Evolutionary conservation across 495 filamentous ascomycete species (phyloP).

Genomic region (Xylaria venustula): DNA sequence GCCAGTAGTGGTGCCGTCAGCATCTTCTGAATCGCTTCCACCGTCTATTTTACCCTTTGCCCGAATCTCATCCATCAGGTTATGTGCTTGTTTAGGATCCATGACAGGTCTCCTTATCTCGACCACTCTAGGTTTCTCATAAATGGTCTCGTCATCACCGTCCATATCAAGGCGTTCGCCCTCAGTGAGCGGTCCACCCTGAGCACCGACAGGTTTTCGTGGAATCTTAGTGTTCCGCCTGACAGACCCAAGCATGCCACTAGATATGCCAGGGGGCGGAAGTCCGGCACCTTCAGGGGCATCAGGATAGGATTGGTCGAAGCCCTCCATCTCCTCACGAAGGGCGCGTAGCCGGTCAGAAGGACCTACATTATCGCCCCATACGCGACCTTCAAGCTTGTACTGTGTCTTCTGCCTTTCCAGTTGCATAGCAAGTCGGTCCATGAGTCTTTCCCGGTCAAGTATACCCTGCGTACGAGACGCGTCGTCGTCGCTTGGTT

Average conservation of each 20-base stretch:
- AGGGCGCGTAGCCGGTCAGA: conserved; percentile 90
- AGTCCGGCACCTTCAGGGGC: conserved; percentile 35
- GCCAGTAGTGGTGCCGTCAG: conserved; percentile 72
- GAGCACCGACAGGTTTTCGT: conserved; percentile 50
- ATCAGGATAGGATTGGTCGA: conserved; percentile 32
- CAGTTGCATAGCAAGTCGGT: conserved; percentile 86
- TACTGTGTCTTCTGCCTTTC: conserved; percentile 97
- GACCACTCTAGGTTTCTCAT: conserved; percentile 65
- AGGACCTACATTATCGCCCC: conserved; percentile 78
- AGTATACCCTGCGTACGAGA: conserved; percentile 87
- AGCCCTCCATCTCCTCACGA: conserved; percentile 90
- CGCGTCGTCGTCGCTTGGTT: conserved; percentile 60
- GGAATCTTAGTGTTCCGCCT: conserved; percentile 55
- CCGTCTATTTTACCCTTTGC: conserved; percentile 73
- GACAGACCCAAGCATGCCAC: conserved; percentile 67
- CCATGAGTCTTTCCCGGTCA: conserved; percentile 88
- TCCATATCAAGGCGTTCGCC: conserved; percentile 27
- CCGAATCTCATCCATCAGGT: conserved; percentile 77
- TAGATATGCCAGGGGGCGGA: conserved; percentile 30
- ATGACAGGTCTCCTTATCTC: conserved; percentile 72
- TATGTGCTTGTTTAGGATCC: conserved; percentile 69
- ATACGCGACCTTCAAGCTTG: conserved; percentile 93
- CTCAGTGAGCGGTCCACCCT: conserved; percentile 42
- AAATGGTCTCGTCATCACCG: conserved; percentile 54
- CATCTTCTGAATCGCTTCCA: conserved; percentile 67